Conservation (phyloP, 192 early-diverging fungal species). For the Podila horticola region DNA sequence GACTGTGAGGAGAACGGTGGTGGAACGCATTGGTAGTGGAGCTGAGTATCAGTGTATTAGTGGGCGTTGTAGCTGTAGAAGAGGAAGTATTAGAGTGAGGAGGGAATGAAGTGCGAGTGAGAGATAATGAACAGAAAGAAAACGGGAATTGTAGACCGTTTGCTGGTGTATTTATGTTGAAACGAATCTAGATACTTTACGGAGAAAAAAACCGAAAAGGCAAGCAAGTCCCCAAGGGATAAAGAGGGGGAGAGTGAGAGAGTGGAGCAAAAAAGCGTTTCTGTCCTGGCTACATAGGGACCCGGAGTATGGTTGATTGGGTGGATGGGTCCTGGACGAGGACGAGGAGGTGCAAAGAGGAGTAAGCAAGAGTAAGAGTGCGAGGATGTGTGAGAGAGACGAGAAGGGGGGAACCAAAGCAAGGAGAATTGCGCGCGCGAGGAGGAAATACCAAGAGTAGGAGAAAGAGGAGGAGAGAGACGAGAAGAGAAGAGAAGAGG, state of each 20-base stretch:
- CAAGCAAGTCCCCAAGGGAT: background rate
- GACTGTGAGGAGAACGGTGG: constrained; percentile 13
- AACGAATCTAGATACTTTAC: too few relatives aligned
- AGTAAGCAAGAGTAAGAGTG: background rate
- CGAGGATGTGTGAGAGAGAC: background rate
- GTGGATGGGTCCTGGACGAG: background rate
- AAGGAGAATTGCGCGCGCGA: background rate
- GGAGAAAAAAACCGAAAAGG: too few relatives aligned
- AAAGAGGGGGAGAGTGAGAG: background rate
- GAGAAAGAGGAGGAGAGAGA: background rate
- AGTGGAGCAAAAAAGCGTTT: background rate
- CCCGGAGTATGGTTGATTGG: background rate
- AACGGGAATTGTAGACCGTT: too few relatives aligned
- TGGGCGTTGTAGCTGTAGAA: background rate
- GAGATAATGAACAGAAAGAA: too few relatives aligned
- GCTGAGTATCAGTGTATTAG: background rate
- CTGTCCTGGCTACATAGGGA: too few relatives aligned
- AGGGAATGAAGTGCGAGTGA: background rate
- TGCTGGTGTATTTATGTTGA: too few relatives aligned
- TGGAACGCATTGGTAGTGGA: constrained; percentile 18
- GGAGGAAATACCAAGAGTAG: background rate
- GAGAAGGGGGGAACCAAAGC: background rate
- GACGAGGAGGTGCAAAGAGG: background rate
- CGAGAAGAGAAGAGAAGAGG: background rate
- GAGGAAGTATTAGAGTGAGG: background rate